phyloP scores from a whole-genome alignment of 768 basidiomycete genomes.

The Psilocybe subaeruginosa region DNA sequence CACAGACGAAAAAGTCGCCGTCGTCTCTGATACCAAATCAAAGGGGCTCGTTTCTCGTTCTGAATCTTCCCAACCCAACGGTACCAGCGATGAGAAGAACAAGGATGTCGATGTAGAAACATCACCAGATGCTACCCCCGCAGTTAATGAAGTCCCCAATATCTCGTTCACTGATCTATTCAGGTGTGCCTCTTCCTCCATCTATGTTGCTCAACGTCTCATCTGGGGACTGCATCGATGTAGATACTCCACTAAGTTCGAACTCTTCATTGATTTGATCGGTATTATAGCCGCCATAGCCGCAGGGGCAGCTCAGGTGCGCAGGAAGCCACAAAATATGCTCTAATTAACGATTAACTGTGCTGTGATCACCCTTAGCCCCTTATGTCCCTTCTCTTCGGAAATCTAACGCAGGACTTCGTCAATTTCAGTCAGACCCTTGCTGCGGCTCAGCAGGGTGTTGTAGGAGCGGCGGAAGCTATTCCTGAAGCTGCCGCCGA shows the following conservation, averaged over 20 bases:
- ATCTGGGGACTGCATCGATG: constrained; percentile 3
- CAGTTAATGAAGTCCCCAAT: constrained; percentile 34
- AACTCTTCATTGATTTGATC: constrained; percentile 69
- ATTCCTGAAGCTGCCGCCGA: constrained; percentile 39
- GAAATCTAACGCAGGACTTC: constrained; percentile 76
- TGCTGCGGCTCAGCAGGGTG: constrained; percentile 21
- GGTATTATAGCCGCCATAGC: constrained; percentile 76
- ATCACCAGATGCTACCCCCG: constrained; percentile 28
- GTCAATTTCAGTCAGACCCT: constrained; percentile 53
- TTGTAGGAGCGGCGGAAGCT: constrained; percentile 29
- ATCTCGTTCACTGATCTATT: constrained; percentile 49
- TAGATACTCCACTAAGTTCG: constrained; percentile 76
- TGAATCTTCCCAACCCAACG: constrained; percentile 25
- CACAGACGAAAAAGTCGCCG: constrained; percentile 47
- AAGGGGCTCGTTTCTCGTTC: constrained; percentile 46
- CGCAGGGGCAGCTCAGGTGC: constrained; percentile 81
- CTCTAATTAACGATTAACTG: not conserved
- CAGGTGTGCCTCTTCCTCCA: constrained; percentile 33
- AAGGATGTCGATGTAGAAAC: constrained; percentile 26
- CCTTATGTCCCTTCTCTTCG: constrained; percentile 84
- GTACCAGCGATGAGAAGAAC: constrained; percentile 28
- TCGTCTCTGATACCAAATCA: constrained; percentile 31
- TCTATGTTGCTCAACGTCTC: not conserved
- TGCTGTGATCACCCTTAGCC: constrained; percentile 43
- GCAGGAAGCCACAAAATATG: constrained; percentile 15